These are phyloP conservation scores for Pseudodiploospora longispora DNA, from an alignment of 2,329 filamentous ascomycete species.

Conservation along the genomic window DNA sequence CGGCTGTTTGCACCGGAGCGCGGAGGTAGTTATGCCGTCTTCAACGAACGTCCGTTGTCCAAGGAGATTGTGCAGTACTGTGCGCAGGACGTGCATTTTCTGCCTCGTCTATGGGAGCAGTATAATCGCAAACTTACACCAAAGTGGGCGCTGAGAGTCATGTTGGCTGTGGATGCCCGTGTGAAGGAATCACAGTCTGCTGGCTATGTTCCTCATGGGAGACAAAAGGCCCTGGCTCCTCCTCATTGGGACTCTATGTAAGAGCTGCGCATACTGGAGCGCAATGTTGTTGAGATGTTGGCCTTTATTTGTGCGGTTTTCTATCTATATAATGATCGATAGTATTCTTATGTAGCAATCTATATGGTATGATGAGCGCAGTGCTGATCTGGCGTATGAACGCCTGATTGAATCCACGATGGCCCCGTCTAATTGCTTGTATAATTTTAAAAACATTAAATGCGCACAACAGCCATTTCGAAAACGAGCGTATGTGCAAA, in stretches of 20 bases:
- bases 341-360: too few species aligned
- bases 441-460: too few species aligned
- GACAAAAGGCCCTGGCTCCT: slow-evolving; percentile 22
- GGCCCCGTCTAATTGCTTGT: too few species aligned
- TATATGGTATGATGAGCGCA: too few species aligned
- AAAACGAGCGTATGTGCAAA: too few species aligned
- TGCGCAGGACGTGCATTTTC: slow-evolving; percentile 33
- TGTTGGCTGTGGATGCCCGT: slow-evolving; percentile 17
- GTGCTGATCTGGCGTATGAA: too few species aligned
- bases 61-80: slow-evolving; percentile 36
- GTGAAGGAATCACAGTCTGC: slow-evolving; percentile 20
- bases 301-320: too few species aligned
- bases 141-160: slow-evolving; percentile 15
- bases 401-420: too few species aligned
- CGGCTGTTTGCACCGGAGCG: slow-evolving; percentile 30
- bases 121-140: slow-evolving; percentile 16
- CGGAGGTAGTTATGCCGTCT: slow-evolving; percentile 39
- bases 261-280: too few species aligned
- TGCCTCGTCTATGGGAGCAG: slow-evolving; percentile 27
- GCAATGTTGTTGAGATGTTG: too few species aligned
- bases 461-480: too few species aligned
- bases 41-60: slow-evolving; percentile 36
- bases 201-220: slow-evolving; percentile 18
- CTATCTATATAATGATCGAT: too few species aligned
- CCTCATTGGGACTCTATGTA: background rate